phyloP scores from a whole-genome alignment of 73 alveolate genomes.

The Paramecium sonneborni region DNA sequence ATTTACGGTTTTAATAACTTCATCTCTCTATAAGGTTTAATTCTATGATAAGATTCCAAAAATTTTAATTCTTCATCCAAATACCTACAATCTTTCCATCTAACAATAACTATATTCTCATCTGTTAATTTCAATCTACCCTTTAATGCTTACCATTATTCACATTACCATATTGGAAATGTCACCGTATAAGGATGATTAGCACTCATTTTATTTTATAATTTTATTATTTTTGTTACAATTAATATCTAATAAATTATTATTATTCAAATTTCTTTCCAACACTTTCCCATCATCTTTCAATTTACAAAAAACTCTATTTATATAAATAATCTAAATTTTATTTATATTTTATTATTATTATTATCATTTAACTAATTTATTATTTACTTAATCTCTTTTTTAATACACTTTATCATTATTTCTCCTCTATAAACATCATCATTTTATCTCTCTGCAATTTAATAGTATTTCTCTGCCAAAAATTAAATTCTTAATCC shows the following conservation, averaged over 20 bases:
- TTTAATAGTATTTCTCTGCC: no score
- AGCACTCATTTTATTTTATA: not conserved
- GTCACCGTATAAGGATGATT: conserved; percentile 52
- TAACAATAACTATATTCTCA: not conserved
- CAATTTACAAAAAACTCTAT: not conserved
- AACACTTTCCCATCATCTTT: no score
- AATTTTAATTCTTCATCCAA: conserved; percentile 46
- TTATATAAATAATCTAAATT: no score
- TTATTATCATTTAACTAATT: no score
- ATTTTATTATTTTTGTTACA: not conserved
- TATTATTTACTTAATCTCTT: no score
- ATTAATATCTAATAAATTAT: not conserved
- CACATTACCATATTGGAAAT: conserved; percentile 53
- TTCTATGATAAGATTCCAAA: conserved; percentile 1
- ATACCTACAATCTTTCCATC: conserved; percentile 6
- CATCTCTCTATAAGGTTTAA: not conserved
- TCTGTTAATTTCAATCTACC: conserved; percentile 54
- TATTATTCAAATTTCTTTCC: no score
- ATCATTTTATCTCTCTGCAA: no score
- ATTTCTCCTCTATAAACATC: no score
- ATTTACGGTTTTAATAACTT: not conserved
- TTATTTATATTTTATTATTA: no score
- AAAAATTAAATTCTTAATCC: no score
- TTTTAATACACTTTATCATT: no score
- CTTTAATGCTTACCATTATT: conserved; percentile 34